These are phyloP conservation scores for Angomonas deanei DNA, from an alignment of 208 protist genomes.

Conservation along the genomic window DNA sequence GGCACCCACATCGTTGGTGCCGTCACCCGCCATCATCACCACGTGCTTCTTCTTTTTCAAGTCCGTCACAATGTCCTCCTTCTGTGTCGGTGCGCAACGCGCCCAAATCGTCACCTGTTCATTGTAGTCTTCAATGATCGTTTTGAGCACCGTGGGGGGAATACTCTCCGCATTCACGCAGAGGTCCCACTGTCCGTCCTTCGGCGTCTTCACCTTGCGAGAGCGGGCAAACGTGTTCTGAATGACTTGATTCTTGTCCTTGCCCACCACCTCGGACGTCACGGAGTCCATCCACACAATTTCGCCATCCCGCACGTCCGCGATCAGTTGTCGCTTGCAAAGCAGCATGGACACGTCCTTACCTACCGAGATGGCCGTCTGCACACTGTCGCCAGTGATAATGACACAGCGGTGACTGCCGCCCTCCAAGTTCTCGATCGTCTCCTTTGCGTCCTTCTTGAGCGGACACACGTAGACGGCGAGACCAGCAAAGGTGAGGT, in stretches of 20 bases:
- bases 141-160: slow-evolving; percentile 19
- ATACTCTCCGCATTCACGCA: slow-evolving; percentile 80
- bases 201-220: slow-evolving; percentile 23
- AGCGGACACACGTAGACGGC: slow-evolving; percentile 94
- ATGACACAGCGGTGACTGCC: slow-evolving; percentile 91
- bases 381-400: slow-evolving; percentile 97
- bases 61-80: slow-evolving; percentile 84
- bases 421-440: slow-evolving; percentile 78
- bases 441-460: slow-evolving; percentile 87
- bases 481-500: slow-evolving; percentile 95
- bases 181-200: slow-evolving; percentile 66
- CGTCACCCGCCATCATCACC: slow-evolving; percentile 92
- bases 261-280: slow-evolving; percentile 26
- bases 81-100: slow-evolving; percentile 85
- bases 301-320: slow-evolving; percentile 10
- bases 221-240: slow-evolving; percentile 55
- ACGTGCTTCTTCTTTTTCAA: slow-evolving; percentile 83
- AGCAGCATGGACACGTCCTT: slow-evolving; percentile 82
- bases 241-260: slow-evolving; percentile 23
- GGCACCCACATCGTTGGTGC: slow-evolving; percentile 98
- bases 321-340: slow-evolving; percentile 62
- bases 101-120: slow-evolving; percentile 87
- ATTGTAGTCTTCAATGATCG: slow-evolving; percentile 62
- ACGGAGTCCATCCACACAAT: slow-evolving; percentile 65
- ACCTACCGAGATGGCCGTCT: slow-evolving; percentile 96